phyloP scores from a whole-genome alignment of 148 eudicot species.

The Cornus controversa region DNA sequence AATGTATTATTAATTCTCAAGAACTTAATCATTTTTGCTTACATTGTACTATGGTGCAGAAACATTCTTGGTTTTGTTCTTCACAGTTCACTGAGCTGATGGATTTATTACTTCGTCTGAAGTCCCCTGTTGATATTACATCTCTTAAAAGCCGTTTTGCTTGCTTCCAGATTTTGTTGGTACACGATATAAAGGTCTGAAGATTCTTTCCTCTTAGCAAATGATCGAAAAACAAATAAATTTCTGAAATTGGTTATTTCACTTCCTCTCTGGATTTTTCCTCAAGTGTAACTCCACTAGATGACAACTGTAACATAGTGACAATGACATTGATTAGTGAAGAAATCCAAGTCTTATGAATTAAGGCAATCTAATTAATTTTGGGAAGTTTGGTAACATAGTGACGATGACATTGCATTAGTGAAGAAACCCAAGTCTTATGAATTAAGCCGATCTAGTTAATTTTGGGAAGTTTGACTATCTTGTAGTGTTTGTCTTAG shows the following conservation, averaged over 20 bases:
- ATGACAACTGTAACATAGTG: neutral
- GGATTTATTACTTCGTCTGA: conserved; percentile 60
- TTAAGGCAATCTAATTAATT: too few relatives aligned
- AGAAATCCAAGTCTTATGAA: too few relatives aligned
- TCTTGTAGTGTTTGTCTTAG: neutral
- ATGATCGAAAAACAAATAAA: neutral
- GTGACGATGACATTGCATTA: too few relatives aligned
- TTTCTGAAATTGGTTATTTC: neutral
- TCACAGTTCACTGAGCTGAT: conserved; percentile 58
- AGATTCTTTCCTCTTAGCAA: neutral
- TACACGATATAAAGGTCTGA: conserved; percentile 59
- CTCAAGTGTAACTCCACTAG: neutral
- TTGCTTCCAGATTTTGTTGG: conserved; percentile 60
- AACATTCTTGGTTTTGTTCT: conserved; percentile 70
- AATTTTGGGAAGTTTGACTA: too few relatives aligned
- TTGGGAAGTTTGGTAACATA: neutral
- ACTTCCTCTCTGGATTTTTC: neutral
- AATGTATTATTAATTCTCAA: neutral
- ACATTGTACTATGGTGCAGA: conserved; percentile 35
- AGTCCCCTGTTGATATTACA: conserved; percentile 53
- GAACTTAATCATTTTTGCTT: conserved; percentile 2
- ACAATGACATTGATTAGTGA: too few relatives aligned
- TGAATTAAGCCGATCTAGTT: too few relatives aligned
- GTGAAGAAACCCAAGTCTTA: too few relatives aligned
- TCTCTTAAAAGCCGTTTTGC: conserved; percentile 58